These are phyloP conservation scores for Coriaria nepalensis DNA, from an alignment of 306 rosid genomes.

Conservation along the genomic window DNA sequence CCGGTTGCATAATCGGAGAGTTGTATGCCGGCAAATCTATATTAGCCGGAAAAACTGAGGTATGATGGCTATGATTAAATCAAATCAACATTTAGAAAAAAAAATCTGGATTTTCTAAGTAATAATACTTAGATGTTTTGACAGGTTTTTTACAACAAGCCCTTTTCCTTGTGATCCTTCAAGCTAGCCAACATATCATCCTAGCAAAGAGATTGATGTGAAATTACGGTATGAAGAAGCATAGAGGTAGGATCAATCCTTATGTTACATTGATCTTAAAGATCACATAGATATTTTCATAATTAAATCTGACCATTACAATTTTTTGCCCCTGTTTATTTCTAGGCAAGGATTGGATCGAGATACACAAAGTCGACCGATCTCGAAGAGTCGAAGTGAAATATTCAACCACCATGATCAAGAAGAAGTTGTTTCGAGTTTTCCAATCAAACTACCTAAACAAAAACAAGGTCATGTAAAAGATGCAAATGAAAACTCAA, in stretches of 20 bases:
- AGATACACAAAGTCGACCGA: slow-evolving; percentile 16
- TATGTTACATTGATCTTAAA: too few relatives aligned
- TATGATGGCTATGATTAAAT: too few relatives aligned
- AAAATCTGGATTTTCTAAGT: too few relatives aligned
- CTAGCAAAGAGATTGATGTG: slow-evolving; percentile 89
- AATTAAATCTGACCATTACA: too few relatives aligned
- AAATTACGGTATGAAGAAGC: slow-evolving; percentile 48
- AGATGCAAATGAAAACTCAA: slow-evolving; percentile 22
- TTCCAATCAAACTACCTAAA: slow-evolving; percentile 28
- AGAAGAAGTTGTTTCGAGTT: slow-evolving; percentile 36
- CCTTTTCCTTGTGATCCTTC: slow-evolving; percentile 86
- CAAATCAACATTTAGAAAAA: too few relatives aligned
- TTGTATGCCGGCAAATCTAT: slow-evolving; percentile 73
- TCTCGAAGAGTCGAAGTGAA: slow-evolving; percentile 31
- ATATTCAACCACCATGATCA: slow-evolving; percentile 22
- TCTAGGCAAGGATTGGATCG: too few relatives aligned
- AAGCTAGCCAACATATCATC: slow-evolving; percentile 76
- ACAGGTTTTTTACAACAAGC: slow-evolving; percentile 54
- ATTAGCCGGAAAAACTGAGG: slow-evolving; percentile 97
- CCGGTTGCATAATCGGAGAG: slow-evolving; percentile 95
- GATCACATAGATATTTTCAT: too few relatives aligned
- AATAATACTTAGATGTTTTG: too few relatives aligned
- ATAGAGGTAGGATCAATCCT: slow-evolving; percentile 38
- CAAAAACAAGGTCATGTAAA: slow-evolving; percentile 18
- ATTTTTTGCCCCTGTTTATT: too few relatives aligned